Percentiles rank a stretch among this genome's conserved stretches.
These are phyloP conservation scores for Arthrinium phaeospermum DNA, from an alignment of 2,329 filamentous ascomycete species.

Conservation along the genomic window DNA sequence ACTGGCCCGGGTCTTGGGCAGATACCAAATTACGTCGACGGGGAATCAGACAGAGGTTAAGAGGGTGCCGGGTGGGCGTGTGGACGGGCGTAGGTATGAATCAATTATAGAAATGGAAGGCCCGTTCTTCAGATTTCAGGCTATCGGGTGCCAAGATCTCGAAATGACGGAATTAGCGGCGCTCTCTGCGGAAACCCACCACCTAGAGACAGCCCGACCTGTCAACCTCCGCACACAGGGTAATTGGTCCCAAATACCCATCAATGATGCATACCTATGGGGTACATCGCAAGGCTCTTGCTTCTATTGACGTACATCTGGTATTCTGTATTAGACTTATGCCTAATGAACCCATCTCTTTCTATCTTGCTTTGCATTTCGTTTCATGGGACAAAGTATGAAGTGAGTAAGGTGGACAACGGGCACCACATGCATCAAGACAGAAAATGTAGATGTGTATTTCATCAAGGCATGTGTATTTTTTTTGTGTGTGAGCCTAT, in stretches of 20 bases:
- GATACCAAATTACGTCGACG: background rate
- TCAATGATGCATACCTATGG: background rate
- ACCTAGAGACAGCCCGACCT: no score
- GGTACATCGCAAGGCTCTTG: no score
- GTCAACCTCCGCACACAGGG: no score
- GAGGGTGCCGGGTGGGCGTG: background rate
- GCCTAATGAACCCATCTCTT: no score
- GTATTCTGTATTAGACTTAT: background rate
- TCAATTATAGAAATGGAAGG: background rate
- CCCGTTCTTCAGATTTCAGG: constrained; percentile 6
- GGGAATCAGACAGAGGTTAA: background rate
- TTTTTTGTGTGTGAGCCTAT: constrained; percentile 16
- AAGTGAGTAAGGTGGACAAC: background rate
- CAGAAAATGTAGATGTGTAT: background rate
- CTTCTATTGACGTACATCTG: background rate
- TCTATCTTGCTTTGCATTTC: background rate
- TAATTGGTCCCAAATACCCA: no score
- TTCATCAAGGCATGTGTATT: constrained; percentile 20
- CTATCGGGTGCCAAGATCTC: constrained; percentile 3
- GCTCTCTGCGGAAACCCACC: background rate
- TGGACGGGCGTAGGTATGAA: background rate
- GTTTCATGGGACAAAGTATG: background rate
- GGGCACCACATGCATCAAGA: background rate
- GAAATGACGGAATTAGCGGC: constrained; percentile 9
- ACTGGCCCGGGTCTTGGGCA: background rate